Evolutionary conservation across 2,329 filamentous ascomycete genomes (phyloP), one percentile per base, ranked within the genome.

Genomic region (Fusarium hainanense): DNA sequence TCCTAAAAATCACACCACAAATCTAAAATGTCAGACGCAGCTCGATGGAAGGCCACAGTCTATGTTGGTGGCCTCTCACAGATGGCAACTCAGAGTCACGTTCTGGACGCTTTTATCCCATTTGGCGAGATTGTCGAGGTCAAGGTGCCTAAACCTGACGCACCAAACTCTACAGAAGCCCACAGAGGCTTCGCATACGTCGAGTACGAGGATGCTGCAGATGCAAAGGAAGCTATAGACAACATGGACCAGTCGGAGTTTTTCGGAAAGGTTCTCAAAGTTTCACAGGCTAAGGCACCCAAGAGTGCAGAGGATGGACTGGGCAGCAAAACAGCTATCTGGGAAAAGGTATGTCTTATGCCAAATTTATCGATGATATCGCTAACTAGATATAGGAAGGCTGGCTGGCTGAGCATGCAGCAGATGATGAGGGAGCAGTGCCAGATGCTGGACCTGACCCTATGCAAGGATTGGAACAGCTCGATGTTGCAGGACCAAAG

Each of bases 161-260:
- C 90, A 67, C 91, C 92, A 70, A 94, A 93, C 68, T 89, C 92
- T 9, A 89, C 87, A 49, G 93, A 97, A 42, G 84, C 89, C 30
- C 96, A 99, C 79, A 87, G 94, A 54, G 96, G 97, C 1, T 99
- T 98, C 80, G 96, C 94, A 62, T 98, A 99, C 78, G 93, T 99
- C 52, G 96, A 99, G 77, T 99, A 93, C 77, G 94, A 98, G 75
- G 88, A 93, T 60, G 86, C 89, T 14, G 88, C 91, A 60, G 96
- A 99, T 81, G 95, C 94, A 28, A 90, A 90, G 76, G 95, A 98
- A 81, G 96, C 96, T 52, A 97, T 99, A 79, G 94, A 98, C 85
- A 99, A 99, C 78, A 98, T 99, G 95, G 93, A 99, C 78, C 94
- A 97, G 79, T 92, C 94, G 65, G 95, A 98, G 82, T 88, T 99